These are phyloP conservation scores for Yamadazyma sp. DNA, from an alignment of 1,139 yeast genomes.

Conservation along the genomic window DNA sequence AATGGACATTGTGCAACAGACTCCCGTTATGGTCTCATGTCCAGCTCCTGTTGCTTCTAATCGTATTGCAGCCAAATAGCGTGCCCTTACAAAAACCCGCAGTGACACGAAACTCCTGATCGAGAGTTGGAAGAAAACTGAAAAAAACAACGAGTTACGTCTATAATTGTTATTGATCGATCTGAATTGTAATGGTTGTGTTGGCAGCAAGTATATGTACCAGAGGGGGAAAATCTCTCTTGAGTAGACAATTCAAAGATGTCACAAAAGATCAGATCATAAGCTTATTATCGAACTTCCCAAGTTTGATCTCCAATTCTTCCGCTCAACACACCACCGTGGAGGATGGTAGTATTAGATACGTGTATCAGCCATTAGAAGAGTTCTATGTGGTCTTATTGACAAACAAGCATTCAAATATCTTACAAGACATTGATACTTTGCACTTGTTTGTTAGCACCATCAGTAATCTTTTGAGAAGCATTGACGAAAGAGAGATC, in stretches of 20 bases:
- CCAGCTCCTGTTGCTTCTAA: not conserved
- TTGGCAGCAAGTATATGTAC: slow-evolving; percentile 96
- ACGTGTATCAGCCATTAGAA: slow-evolving; percentile 94
- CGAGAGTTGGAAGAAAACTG: slow-evolving; percentile 5
- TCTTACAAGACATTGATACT: slow-evolving; percentile 92
- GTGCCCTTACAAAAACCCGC: slow-evolving; percentile 6
- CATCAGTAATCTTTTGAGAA: slow-evolving; percentile 70
- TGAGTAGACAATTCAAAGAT: slow-evolving; percentile 91
- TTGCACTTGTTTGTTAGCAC: slow-evolving; percentile 82
- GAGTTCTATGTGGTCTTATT: slow-evolving; percentile 89
- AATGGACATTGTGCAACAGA: too few species aligned
- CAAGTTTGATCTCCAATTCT: slow-evolving; percentile 68
- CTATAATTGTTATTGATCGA: not conserved
- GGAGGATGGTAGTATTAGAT: slow-evolving; percentile 90
- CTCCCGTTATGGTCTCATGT: too few species aligned
- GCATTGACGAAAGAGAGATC: slow-evolving; percentile 80
- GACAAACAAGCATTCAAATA: slow-evolving; percentile 89
- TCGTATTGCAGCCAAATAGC: not conserved
- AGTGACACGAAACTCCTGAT: slow-evolving; percentile 14
- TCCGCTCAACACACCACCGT: slow-evolving; percentile 90
- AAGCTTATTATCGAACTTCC: slow-evolving; percentile 82
- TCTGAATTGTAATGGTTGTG: slow-evolving; percentile 35
- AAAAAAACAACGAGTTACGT: slow-evolving; percentile 1
- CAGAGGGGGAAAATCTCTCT: slow-evolving; percentile 89
- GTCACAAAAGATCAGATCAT: slow-evolving; percentile 83